Percentiles rank a stretch among this genome's conserved stretches.
phyloP scores from a whole-genome alignment of 352 stramenopile genomes.

The Blastocystis sp. region DNA sequence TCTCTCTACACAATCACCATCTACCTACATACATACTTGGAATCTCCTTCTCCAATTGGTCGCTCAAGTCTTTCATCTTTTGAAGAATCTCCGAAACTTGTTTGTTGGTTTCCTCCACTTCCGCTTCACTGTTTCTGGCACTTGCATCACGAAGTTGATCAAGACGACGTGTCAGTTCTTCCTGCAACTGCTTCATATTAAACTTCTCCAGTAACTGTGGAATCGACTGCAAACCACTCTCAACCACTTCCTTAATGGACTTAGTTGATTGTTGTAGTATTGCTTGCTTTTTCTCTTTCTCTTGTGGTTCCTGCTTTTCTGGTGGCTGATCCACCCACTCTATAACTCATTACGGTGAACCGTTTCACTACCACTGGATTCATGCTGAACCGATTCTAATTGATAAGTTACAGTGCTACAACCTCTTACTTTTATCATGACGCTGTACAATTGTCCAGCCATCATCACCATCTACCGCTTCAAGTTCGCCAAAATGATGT shows the following conservation, averaged over 20 bases:
- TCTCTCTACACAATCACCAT: not conserved
- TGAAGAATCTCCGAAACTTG: constrained; percentile 32
- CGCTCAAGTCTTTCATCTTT: constrained; percentile 32
- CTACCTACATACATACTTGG: not conserved
- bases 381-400: not conserved
- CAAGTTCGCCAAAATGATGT: not conserved
- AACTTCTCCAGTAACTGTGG: constrained; percentile 41
- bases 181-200: constrained; percentile 56
- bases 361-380: not conserved
- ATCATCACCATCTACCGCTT: not conserved
- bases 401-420: not conserved
- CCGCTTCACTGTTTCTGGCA: not conserved
- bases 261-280: constrained; percentile 14
- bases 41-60: constrained; percentile 8
- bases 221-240: constrained; percentile 41
- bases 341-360: not conserved
- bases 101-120: not conserved
- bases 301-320: not conserved
- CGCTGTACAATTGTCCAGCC: constrained; percentile 29
- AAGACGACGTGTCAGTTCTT: constrained; percentile 10
- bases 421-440: constrained; percentile 3
- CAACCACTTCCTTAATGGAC: not conserved
- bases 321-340: not conserved
- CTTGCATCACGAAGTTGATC: constrained; percentile 17
- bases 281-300: not conserved